Evolutionary conservation across 495 filamentous ascomycete genomes (phyloP), one percentile per base, ranked within the genome.

Genomic region (Collariella sp.): DNA sequence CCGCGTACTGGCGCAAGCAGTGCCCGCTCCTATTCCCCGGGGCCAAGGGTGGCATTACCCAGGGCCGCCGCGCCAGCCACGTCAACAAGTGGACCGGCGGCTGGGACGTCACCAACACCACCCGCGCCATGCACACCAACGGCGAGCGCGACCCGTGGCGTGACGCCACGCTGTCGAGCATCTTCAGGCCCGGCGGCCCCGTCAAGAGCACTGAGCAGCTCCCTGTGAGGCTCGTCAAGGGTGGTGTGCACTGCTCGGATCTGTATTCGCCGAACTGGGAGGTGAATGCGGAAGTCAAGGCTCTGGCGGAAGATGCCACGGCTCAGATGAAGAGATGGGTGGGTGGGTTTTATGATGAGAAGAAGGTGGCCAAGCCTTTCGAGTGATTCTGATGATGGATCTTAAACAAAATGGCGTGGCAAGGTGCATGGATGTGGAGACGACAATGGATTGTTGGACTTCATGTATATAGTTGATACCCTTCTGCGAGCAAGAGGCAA

Each of bases 21-120:
- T 87, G 83, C 65, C 59, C 59, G 3, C 67, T 83, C 2, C 79
- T 64, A 64, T 87, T 87, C 74, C 82, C 83, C 5, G 59, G 65
- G 9, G 67, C 64, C 68, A 75, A 7, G 67, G 71, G 75, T 63
- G 79, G 73, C 48, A 67, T 77, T 49, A 69, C 67, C 6, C 31
- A 75, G 38, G 78, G 79, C 47, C 75, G 76, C 59, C 78, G 76
- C 11, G 76, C 77, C 2, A 55, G 49, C 7, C 67, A 76, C 36
- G 73, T 84, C n/a, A 87, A 87, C 67, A 60, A 61, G 18, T 78
- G 72, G 61, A 84, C 81, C 0, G 70, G 76, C 13, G 83, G 83
- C 10, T 86, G 83, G 83, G 54, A 57, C 55, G 46, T 42, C 10
- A 76, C 72, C 15, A 74, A 82, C 57, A 74, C 76, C 2, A 80